These are phyloP conservation scores for Candida schatavii DNA, from an alignment of 805 yeast species.

Conservation along the genomic window DNA sequence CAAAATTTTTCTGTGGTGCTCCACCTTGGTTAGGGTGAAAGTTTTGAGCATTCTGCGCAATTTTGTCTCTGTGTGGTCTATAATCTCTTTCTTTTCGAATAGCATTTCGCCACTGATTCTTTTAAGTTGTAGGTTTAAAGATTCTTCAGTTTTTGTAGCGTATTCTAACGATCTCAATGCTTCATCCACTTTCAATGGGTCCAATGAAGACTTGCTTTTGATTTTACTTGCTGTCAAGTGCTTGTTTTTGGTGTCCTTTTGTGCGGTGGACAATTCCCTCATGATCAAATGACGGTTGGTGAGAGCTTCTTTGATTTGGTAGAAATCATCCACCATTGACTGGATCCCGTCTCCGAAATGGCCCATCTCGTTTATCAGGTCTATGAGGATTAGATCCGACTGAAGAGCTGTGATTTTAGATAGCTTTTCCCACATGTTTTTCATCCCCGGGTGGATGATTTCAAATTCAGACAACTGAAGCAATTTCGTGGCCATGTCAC, in stretches of 20 bases:
- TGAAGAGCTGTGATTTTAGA: constrained; percentile 64
- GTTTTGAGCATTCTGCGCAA: constrained; percentile 53
- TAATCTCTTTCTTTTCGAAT: constrained; percentile 62
- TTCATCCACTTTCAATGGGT: constrained; percentile 87
- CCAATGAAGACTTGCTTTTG: constrained; percentile 69
- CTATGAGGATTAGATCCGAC: constrained; percentile 74
- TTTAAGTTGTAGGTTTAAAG: constrained; percentile 70
- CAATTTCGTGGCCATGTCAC: constrained; percentile 48
- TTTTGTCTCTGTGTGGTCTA: constrained; percentile 55
- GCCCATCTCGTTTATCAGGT: constrained; percentile 70
- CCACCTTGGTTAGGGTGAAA: constrained; percentile 69
- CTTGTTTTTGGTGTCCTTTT: constrained; percentile 63
- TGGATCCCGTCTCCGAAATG: constrained; percentile 73
- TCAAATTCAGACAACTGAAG: constrained; percentile 41
- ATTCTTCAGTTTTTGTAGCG: constrained; percentile 74
- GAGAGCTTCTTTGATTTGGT: constrained; percentile 84
- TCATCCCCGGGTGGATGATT: constrained; percentile 63
- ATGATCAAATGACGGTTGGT: constrained; percentile 90
- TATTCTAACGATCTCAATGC: constrained; percentile 77
- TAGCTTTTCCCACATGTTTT: constrained; percentile 72
- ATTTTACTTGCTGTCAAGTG: constrained; percentile 71
- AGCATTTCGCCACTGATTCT: constrained; percentile 85
- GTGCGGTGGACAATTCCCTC: constrained; percentile 84
- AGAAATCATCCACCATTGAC: constrained; percentile 68
- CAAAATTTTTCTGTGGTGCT: constrained; percentile 79